A percentile compares a stretch with the other conserved stretches of the same genome.
phyloP scores from a whole-genome alignment of 257 asterid genomes.

The Capsicum chinense region DNA sequence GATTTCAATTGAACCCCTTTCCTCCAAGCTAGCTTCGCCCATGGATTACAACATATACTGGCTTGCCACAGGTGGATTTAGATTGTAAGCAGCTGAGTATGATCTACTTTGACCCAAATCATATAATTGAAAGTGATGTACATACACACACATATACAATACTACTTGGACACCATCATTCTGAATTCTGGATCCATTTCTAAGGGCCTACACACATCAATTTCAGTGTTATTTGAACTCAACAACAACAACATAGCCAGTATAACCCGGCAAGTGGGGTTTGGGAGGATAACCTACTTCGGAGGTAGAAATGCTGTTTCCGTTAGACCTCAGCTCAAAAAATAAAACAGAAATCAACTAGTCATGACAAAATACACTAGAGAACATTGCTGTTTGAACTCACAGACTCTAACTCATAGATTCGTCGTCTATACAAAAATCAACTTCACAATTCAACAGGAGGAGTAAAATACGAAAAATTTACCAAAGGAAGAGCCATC shows the following conservation, averaged over 20 bases:
- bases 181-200: neutral
- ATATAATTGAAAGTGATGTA: neutral
- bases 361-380: too few relatives aligned
- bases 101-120: neutral
- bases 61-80: too few relatives aligned
- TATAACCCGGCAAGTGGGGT: too few relatives aligned
- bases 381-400: too few relatives aligned
- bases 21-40: neutral
- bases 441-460: neutral
- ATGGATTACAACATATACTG: neutral
- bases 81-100: neutral
- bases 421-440: neutral
- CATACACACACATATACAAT: neutral
- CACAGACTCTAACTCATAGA: neutral
- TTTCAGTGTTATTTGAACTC: neutral
- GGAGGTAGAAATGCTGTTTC: too few relatives aligned
- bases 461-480: neutral
- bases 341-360: too few relatives aligned
- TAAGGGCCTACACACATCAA: neutral
- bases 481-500: conserved; percentile 82
- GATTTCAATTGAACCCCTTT: neutral
- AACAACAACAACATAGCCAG: too few relatives aligned
- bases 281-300: too few relatives aligned
- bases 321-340: too few relatives aligned
- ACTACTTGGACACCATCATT: neutral